Evolutionary conservation across 83 land plant genomes (phyloP).

Genomic region (Thuja plicata): DNA sequence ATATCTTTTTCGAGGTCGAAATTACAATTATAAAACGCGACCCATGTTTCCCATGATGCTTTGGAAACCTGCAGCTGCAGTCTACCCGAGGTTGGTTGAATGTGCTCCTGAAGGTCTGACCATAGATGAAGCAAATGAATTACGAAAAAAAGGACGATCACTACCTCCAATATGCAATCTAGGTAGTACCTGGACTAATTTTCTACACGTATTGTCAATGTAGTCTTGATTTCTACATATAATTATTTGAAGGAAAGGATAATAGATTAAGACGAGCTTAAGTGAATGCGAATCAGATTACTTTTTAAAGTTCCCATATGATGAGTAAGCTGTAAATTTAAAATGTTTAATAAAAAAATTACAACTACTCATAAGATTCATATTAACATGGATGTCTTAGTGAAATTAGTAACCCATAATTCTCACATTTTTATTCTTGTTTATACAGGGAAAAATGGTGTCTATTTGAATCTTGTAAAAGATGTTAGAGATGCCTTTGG

Average conservation of each 20-base stretch:
- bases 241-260: background rate
- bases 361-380: background rate
- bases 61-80: constrained; percentile 31
- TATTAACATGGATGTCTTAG: background rate
- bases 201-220: background rate
- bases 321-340: background rate
- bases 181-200: constrained; percentile 12
- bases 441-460: constrained; percentile 48
- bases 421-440: background rate
- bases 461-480: constrained; percentile 36
- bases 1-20: constrained; percentile 30
- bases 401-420: background rate
- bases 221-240: background rate
- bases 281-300: background rate
- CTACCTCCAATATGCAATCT: constrained; percentile 22
- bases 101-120: constrained; percentile 24
- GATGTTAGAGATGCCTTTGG: constrained; percentile 42
- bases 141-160: constrained; percentile 18
- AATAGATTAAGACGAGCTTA: background rate
- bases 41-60: constrained; percentile 30
- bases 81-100: constrained; percentile 26
- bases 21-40: constrained; percentile 26
- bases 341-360: background rate
- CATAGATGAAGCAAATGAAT: constrained; percentile 21
- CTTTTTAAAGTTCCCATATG: background rate